Evolutionary conservation across 129 eudicot genomes (phyloP).

Genomic region (Flaveria brownii): DNA sequence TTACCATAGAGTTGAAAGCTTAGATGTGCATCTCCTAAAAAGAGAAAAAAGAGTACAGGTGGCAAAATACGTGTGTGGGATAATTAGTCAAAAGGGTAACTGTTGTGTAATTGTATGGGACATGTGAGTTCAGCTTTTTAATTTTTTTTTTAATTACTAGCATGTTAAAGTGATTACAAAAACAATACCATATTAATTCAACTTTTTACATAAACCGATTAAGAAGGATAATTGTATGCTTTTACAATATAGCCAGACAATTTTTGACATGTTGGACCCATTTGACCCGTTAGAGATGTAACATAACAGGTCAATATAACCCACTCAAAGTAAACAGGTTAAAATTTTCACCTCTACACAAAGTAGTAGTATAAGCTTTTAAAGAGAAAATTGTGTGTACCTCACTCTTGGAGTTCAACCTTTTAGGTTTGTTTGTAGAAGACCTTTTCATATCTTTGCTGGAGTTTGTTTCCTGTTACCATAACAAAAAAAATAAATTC

Average conservation of each 20-base stretch:
- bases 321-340: neutral
- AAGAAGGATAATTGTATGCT: neutral
- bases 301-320: neutral
- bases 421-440: slow-evolving; percentile 44
- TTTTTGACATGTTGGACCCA: neutral
- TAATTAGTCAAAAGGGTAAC: neutral
- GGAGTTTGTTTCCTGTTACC: slow-evolving; percentile 35
- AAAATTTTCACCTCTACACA: neutral
- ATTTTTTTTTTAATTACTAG: neutral
- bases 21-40: neutral
- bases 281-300: neutral
- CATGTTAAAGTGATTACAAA: neutral
- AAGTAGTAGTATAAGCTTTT: slow-evolving; percentile 1
- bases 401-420: slow-evolving; percentile 59
- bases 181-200: neutral
- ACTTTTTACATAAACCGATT: neutral
- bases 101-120: neutral
- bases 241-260: neutral
- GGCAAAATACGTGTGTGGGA: neutral
- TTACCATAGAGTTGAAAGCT: neutral
- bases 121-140: neutral
- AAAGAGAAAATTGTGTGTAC: slow-evolving; percentile 34
- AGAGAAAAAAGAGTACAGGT: neutral
- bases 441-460: slow-evolving; percentile 45
- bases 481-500: neutral